phyloP scores from a whole-genome alignment of 2,329 filamentous ascomycete genomes.

The Orbilia brochopaga region DNA sequence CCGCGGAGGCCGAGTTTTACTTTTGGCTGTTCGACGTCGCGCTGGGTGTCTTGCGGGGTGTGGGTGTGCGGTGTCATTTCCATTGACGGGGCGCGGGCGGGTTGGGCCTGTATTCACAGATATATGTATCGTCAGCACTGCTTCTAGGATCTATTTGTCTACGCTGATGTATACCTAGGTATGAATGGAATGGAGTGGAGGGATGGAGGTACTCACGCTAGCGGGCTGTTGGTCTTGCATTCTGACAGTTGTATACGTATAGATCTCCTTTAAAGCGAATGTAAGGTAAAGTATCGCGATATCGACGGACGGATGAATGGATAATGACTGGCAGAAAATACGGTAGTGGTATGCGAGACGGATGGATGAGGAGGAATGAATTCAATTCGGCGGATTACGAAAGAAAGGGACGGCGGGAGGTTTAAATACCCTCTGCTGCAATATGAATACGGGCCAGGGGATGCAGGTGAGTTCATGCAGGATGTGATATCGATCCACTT shows the following conservation, averaged over 20 bases:
- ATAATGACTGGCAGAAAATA: background rate
- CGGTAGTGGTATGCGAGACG: too few relatives aligned
- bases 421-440: too few relatives aligned
- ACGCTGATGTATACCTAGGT: background rate
- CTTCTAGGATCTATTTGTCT: too few relatives aligned
- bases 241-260: too few relatives aligned
- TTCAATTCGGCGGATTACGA: background rate
- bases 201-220: conserved; percentile 28
- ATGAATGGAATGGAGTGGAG: background rate
- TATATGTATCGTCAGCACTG: too few relatives aligned
- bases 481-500: too few relatives aligned
- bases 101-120: conserved; percentile 19
- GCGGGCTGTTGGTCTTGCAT: conserved; percentile 34
- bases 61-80: conserved; percentile 43
- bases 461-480: too few relatives aligned
- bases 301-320: conserved; percentile 2
- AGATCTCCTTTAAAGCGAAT: background rate
- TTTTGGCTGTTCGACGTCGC: conserved; percentile 30
- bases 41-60: conserved; percentile 32
- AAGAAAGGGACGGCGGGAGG: background rate
- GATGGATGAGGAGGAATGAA: too few relatives aligned
- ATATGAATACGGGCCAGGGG: too few relatives aligned
- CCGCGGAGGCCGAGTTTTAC: conserved; percentile 45
- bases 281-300: background rate
- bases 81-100: conserved; percentile 28